Evolutionary conservation across 139 green algal genomes (phyloP).

Genomic region (Picochlorum sp.): DNA sequence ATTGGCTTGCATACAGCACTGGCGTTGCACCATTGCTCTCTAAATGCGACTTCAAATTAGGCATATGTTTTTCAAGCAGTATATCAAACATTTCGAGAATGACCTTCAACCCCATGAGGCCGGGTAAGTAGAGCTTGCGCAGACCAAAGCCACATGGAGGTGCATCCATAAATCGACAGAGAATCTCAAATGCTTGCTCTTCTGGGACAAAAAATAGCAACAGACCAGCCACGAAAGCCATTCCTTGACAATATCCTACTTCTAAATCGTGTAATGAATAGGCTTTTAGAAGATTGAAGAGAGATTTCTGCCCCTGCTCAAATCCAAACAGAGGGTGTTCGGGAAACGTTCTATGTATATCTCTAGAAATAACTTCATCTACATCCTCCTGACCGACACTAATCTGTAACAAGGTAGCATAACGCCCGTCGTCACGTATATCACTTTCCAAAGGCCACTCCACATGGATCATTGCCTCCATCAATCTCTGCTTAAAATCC

Average conservation of each 20-base stretch:
- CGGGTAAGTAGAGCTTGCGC: constrained; percentile 71
- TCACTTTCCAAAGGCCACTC: constrained; percentile 44
- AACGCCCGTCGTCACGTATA: constrained; percentile 38
- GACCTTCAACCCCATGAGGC: constrained; percentile 60
- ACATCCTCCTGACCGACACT: constrained; percentile 66
- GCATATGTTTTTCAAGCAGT: constrained; percentile 39
- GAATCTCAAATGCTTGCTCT: constrained; percentile 77
- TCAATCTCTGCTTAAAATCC: constrained; percentile 27
- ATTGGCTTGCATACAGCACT: constrained; percentile 80
- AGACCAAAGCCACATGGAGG: constrained; percentile 47
- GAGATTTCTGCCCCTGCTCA: constrained; percentile 53
- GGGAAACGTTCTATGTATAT: constrained; percentile 93
- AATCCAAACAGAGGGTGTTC: constrained; percentile 77
- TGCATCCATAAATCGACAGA: constrained; percentile 34
- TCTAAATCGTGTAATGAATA: constrained; percentile 83
- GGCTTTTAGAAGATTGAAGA: constrained; percentile 84
- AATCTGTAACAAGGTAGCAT: constrained; percentile 67
- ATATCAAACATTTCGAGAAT: constrained; percentile 41
- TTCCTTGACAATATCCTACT: constrained; percentile 81
- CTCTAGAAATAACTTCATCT: constrained; percentile 80
- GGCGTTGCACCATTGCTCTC: constrained; percentile 56
- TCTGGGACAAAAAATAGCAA: constrained; percentile 89
- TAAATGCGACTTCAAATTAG: constrained; percentile 36
- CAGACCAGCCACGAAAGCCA: constrained; percentile 86
- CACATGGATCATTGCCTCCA: constrained; percentile 50